These are phyloP conservation scores for Serendipita sp. DNA, from an alignment of 768 basidiomycete genomes.

Conservation along the genomic window DNA sequence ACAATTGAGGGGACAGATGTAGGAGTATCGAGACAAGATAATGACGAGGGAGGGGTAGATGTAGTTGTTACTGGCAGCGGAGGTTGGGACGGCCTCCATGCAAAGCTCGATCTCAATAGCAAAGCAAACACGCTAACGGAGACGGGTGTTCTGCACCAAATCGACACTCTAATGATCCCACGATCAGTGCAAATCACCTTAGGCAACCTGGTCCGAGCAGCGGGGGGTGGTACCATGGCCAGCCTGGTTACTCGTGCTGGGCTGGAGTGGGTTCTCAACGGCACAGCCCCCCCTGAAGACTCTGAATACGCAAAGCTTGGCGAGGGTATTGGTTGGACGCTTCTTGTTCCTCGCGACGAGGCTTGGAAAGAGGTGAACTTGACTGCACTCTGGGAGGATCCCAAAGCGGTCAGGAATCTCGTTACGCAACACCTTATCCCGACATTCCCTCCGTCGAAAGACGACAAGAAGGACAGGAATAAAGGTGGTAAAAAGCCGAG, in stretches of 20 bases:
- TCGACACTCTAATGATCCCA: slow-evolving; percentile 65
- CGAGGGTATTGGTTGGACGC: slow-evolving; percentile 55
- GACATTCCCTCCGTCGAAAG: slow-evolving; percentile 16
- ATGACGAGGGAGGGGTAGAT: slow-evolving; percentile 18
- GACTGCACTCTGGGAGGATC: slow-evolving; percentile 47
- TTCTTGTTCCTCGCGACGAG: slow-evolving; percentile 81
- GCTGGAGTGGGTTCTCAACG: slow-evolving; percentile 82
- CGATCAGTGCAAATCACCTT: slow-evolving; percentile 72
- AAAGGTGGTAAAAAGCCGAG: slow-evolving; percentile 3
- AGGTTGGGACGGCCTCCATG: neutral
- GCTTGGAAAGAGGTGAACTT: slow-evolving; percentile 82
- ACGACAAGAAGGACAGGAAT: slow-evolving; percentile 8
- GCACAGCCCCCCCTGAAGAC: slow-evolving; percentile 56
- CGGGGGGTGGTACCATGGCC: slow-evolving; percentile 77
- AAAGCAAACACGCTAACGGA: slow-evolving; percentile 52
- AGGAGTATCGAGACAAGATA: slow-evolving; percentile 36
- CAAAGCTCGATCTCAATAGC: slow-evolving; percentile 13
- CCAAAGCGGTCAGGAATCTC: slow-evolving; percentile 35
- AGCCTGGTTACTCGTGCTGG: slow-evolving; percentile 71
- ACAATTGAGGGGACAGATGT: slow-evolving; percentile 80
- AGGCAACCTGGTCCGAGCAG: slow-evolving; percentile 80
- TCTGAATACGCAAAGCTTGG: slow-evolving; percentile 45
- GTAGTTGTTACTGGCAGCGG: slow-evolving; percentile 10
- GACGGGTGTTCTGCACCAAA: slow-evolving; percentile 82
- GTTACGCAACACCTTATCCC: slow-evolving; percentile 68